Evolutionary conservation across 805 yeast species (phyloP).

Genomic region (Monosporozyma yasuniensis): DNA sequence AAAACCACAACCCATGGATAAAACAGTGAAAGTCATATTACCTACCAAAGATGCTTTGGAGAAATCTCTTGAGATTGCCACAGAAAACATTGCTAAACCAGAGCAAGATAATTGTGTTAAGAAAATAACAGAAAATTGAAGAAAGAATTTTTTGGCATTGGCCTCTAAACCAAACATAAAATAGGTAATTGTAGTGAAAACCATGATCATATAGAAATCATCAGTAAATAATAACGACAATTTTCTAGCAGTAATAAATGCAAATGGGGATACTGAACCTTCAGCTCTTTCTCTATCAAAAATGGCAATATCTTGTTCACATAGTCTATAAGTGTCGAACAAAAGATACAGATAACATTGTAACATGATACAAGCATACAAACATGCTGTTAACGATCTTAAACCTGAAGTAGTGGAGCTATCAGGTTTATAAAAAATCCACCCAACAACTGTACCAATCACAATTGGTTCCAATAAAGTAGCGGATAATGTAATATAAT

Average conservation of each 20-base stretch:
- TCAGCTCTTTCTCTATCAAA: constrained; percentile 66
- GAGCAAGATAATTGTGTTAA: constrained; percentile 40
- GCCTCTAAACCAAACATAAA: constrained; percentile 69
- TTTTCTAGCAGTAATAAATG: constrained; percentile 59
- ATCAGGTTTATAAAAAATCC: constrained; percentile 62
- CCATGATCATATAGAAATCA: constrained; percentile 53
- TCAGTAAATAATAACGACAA: constrained; percentile 58
- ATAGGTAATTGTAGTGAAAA: constrained; percentile 54
- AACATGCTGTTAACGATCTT: constrained; percentile 45
- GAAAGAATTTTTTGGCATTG: constrained; percentile 44
- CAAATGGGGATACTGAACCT: constrained; percentile 53
- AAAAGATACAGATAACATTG: constrained; percentile 48
- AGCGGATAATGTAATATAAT: constrained; percentile 40
- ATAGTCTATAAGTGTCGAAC: constrained; percentile 51
- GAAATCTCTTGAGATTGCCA: constrained; percentile 52
- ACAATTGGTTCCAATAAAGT: constrained; percentile 40
- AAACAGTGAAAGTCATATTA: constrained; percentile 58
- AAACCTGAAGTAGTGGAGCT: constrained; percentile 41
- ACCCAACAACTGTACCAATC: constrained; percentile 58
- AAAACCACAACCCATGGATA: constrained; percentile 73
- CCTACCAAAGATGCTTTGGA: constrained; percentile 52
- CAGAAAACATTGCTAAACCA: constrained; percentile 28
- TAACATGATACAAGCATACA: constrained; percentile 45
- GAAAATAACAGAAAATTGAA: constrained; percentile 52
- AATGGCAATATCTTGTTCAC: constrained; percentile 44